Evolutionary conservation across 1,139 yeast genomes (phyloP).

Genomic region (Candida pseudoviswanathii): DNA sequence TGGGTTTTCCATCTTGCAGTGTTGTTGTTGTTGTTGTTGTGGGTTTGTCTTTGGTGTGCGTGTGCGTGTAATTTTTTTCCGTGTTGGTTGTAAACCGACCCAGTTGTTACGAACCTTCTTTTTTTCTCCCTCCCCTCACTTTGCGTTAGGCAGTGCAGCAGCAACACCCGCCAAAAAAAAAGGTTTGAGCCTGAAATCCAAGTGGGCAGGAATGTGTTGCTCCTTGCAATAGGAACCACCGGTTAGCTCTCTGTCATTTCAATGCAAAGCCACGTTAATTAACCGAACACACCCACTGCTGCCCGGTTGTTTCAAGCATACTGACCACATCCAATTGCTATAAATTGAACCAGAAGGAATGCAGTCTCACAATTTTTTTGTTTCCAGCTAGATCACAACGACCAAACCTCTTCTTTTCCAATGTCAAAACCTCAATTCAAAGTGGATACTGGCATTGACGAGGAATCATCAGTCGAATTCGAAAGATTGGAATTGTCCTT

Average conservation of each 20-base stretch:
- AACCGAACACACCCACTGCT: too few species aligned
- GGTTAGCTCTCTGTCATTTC: not conserved
- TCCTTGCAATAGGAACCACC: not conserved
- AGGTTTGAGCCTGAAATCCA: too few species aligned
- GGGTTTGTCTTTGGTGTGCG: not conserved
- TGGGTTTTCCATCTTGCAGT: constrained; percentile 72
- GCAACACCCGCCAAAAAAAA: too few species aligned
- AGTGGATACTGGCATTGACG: constrained; percentile 14
- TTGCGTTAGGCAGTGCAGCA: too few species aligned
- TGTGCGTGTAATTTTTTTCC: too few species aligned
- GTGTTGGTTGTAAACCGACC: too few species aligned
- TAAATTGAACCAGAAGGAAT: not conserved
- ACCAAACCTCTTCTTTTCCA: not conserved
- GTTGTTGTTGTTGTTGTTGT: not conserved
- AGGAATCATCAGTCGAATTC: constrained; percentile 31
- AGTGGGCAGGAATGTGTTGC: too few species aligned
- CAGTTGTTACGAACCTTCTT: not conserved
- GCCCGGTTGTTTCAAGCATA: too few species aligned
- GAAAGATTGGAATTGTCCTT: constrained; percentile 48
- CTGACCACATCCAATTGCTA: not conserved
- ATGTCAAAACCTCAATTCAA: constrained; percentile 11
- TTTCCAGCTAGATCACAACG: not conserved
- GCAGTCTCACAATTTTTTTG: not conserved
- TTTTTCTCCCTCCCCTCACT: not conserved
- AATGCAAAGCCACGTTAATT: not conserved